Base-by-base conservation (phyloP, 306 rosid genomes). In the Quercus agrifolia region DNA sequence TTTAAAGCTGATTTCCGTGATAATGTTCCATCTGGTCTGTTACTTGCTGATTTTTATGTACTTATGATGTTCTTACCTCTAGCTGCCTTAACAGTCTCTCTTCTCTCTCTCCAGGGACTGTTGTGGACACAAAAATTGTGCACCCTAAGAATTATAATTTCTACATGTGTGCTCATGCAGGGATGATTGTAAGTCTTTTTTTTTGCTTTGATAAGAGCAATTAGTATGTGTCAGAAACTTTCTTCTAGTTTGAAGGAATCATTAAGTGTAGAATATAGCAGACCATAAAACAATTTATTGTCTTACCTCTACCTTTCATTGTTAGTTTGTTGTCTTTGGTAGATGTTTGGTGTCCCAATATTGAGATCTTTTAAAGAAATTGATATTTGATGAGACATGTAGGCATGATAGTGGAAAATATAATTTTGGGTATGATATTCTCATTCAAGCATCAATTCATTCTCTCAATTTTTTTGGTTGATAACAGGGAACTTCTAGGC, bases 11-110 rank as follows among this genome's bases (percentile, higher is more conserved):
- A 78, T 68, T 74, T 86, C 69, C 80, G 78, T 30, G 92, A 86
- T 70, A 92, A 95, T 84, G 91, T 95, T 83, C 98, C 99, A 75
- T 89, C 97, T 73, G 99, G 98, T 95, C 64, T 78, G 84, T 77
- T 27, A 35, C 20, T 87, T 82, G 82, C 44, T 46, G 44, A 51
- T 17, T 6, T 49, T 52, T 56, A 20, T 23, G 9, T 23, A 46
- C 55, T 80, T 33, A 62, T 73, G 70, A 64, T 59, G 17, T 59
- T 4, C 64, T 55, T 23, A 74, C 19, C 41, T n/a, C 63, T 23
- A 44, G 51, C 3, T 10, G 38, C n/a, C 38, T 69, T 67, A 28
- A 67, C 68, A 13, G 51, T 78, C 83, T 76, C 70, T 84, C 78
- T 81, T 46, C 33, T 4, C 81, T 76, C 69, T 84, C 78, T 81